Evolutionary conservation across 768 basidiomycete species (phyloP).

Genomic region (Pleurotus eryngii): DNA sequence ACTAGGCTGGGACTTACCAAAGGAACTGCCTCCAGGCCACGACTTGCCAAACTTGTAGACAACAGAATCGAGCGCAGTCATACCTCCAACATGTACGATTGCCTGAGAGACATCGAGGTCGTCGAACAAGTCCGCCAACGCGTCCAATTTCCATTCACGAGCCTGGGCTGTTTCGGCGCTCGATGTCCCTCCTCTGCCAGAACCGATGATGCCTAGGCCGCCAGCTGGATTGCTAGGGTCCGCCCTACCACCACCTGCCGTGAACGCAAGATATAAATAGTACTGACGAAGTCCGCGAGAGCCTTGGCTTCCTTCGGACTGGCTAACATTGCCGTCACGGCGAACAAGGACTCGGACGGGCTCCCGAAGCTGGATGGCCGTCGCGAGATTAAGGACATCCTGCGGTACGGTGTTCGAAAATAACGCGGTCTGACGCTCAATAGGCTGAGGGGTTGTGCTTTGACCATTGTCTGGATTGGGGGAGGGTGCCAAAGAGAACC

Average conservation of each 20-base stretch:
- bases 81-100: slow-evolving; percentile 85
- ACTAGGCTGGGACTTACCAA: slow-evolving; percentile 52
- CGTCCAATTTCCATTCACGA: slow-evolving; percentile 93
- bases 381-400: slow-evolving; percentile 94
- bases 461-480: slow-evolving; percentile 43
- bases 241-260: slow-evolving; percentile 67
- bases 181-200: slow-evolving; percentile 70
- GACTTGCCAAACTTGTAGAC: slow-evolving; percentile 87
- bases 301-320: slow-evolving; percentile 61
- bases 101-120: slow-evolving; percentile 80
- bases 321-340: slow-evolving; percentile 79
- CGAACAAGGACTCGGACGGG: slow-evolving; percentile 98
- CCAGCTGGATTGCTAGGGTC: slow-evolving; percentile 44
- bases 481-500: slow-evolving; percentile 55
- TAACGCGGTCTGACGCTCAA: slow-evolving; percentile 88
- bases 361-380: slow-evolving; percentile 89
- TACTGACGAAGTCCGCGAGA: slow-evolving; percentile 89
- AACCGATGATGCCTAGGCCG: slow-evolving; percentile 85
- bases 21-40: slow-evolving; percentile 84
- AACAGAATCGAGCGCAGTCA: slow-evolving; percentile 83
- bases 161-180: slow-evolving; percentile 84
- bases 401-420: slow-evolving; percentile 98
- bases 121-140: slow-evolving; percentile 84
- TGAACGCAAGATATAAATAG: slow-evolving; percentile 95
- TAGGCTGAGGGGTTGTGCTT: slow-evolving; percentile 29